Conservation (phyloP, 208 protist genomes). For the Kentomonas sorsogonicus region DNA sequence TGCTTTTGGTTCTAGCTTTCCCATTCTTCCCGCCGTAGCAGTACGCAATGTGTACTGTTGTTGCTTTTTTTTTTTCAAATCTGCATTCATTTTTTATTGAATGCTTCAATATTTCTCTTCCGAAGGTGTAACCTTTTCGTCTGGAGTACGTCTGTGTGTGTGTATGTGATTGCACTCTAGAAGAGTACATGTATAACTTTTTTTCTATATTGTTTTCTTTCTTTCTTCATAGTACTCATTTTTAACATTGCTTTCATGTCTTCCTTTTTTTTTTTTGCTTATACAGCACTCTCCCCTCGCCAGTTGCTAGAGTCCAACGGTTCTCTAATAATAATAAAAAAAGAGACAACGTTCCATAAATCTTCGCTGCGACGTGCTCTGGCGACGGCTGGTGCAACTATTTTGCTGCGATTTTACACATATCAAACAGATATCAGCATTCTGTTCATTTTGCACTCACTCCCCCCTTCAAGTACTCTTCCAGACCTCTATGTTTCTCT, state of each 20-base stretch:
- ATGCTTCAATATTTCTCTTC: not conserved
- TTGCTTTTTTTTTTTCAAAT: too few relatives aligned
- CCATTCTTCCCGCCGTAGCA: too few relatives aligned
- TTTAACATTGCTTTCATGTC: not conserved
- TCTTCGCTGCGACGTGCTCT: too few relatives aligned
- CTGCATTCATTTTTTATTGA: not conserved
- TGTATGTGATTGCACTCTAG: not conserved
- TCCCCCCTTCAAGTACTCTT: too few relatives aligned
- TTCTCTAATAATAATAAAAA: too few relatives aligned
- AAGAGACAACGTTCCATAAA: not conserved
- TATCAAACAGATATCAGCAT: too few relatives aligned
- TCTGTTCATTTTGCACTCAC: too few relatives aligned
- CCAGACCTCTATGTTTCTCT: too few relatives aligned
- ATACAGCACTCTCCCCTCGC: not conserved
- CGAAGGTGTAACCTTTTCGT: not conserved
- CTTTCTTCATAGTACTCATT: not conserved
- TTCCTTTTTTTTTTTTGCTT: constrained; percentile 2
- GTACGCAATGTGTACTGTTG: constrained; percentile 14
- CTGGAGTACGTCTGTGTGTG: not conserved
- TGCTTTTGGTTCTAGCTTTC: too few relatives aligned
- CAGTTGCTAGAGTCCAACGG: not conserved
- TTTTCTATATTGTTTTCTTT: not conserved
- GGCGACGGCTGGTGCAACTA: too few relatives aligned
- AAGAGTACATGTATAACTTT: not conserved
- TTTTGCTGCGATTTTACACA: too few relatives aligned